Evolutionary conservation across 768 basidiomycete species (phyloP), one percentile per base, ranked within the genome.

Genomic region (Lactarius hengduanensis): DNA sequence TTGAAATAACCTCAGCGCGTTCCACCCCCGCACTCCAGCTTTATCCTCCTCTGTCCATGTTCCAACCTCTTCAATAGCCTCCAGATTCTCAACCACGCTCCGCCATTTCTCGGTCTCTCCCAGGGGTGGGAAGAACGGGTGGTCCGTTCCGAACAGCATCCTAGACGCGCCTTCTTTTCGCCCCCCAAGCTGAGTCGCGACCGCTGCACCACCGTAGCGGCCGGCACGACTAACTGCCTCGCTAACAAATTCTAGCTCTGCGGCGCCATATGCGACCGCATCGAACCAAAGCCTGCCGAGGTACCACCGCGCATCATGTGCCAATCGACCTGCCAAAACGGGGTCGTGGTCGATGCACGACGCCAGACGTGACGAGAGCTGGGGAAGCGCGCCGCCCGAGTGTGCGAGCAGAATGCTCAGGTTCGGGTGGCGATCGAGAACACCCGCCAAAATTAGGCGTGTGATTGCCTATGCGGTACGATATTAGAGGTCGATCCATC

Each of bases 61-160:
- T 56, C 81, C 76, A 10, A 90, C 88, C 4, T 75, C 79, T 54
- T 86, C 81, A 65, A 95, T 92, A 2, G 93, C 92, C 62, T 89
- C 86, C 63, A 94, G 73, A 76, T 94, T 96, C 70, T 93, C 91
- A 34, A 90, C 85, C 3, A 94, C 93, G 72, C 91, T 92, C 76
- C 79, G 83, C 94, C 94, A 95, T 73, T 86, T 92, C 66, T 86
- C 85, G 54, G 80, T 82, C 57, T 79, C 77, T 67, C 79, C 77
- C 45, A 94, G 81, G 2, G 93, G 94, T 18, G 93, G 94, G 78
- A 95, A 95, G 81, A 94, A 94, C 0, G 92, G 93, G 74, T 94
- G 90, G 73, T 94, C 93, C 36, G 92, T 94, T 26, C 93, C 93
- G 71, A 92, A 94, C 43, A 94, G 73, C 80, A 92, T 83, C 71